Conservation (phyloP, 768 basidiomycete genomes). For the Filobasidium wieringae region DNA sequence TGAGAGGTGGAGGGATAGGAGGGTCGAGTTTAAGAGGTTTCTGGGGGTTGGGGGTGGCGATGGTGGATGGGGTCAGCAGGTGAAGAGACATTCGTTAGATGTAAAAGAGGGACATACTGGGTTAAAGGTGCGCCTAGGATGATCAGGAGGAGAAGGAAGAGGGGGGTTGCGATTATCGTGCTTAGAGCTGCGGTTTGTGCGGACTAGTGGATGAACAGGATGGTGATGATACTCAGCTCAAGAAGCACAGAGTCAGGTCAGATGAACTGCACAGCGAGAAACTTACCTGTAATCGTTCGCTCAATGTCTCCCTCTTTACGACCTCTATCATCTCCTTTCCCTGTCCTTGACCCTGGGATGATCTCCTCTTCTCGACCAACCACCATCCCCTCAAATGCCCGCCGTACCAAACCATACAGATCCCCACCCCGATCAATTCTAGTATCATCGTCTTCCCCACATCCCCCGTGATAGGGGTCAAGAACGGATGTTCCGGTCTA, state of each 20-base stretch:
- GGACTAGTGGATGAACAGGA: neutral
- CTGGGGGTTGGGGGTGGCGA: neutral
- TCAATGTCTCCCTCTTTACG: no score
- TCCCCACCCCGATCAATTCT: constrained; percentile 46
- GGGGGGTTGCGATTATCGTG: constrained; percentile 46
- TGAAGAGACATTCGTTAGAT: neutral
- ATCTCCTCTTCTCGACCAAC: neutral
- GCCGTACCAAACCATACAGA: constrained; percentile 63
- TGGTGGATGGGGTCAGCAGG: neutral
- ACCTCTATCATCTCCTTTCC: neutral
- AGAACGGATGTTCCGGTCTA: constrained; percentile 59
- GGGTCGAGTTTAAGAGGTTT: no score
- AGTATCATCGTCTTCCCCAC: constrained; percentile 52
- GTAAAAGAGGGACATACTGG: constrained; percentile 47
- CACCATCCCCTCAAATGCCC: constrained; percentile 54
- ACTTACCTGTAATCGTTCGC: no score
- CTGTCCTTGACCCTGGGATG: neutral
- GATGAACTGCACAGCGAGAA: no score
- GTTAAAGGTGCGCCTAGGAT: constrained; percentile 64
- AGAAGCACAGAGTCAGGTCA: no score
- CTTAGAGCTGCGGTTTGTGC: constrained; percentile 43
- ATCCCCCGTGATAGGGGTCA: constrained; percentile 54
- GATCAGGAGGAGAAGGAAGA: constrained; percentile 47
- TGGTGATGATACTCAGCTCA: no score
- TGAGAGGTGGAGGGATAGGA: constrained; percentile 58